Evolutionary conservation across 1,139 yeast genomes (phyloP).

Genomic region (Schizosaccharomyces versatilis): DNA sequence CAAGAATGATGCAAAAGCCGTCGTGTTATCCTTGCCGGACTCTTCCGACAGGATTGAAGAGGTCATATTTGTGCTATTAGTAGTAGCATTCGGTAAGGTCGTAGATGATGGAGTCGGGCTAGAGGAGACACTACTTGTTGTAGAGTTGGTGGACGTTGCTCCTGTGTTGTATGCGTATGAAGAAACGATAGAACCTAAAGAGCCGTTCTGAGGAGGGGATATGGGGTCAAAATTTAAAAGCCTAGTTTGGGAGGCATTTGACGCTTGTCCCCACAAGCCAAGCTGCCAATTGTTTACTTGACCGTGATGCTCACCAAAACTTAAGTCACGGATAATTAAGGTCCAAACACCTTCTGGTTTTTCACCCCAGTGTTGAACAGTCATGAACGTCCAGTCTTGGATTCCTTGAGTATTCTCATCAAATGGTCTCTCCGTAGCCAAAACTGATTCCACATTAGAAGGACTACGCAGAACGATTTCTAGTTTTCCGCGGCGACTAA

Average conservation of each 20-base stretch:
- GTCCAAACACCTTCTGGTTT: conserved; percentile 65
- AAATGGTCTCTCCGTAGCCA: conserved; percentile 46
- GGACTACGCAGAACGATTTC: conserved; percentile 54
- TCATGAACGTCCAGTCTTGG: conserved; percentile 73
- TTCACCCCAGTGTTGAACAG: conserved; percentile 96
- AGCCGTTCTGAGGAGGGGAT: neutral
- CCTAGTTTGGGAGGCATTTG: conserved; percentile 25
- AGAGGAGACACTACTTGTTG: too few species aligned
- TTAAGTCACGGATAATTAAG: conserved; percentile 34
- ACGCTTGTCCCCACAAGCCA: conserved; percentile 59
- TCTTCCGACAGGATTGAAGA: too few species aligned
- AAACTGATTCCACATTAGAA: conserved; percentile 42
- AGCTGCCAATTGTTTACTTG: conserved; percentile 49
- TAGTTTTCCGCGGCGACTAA: conserved; percentile 48
- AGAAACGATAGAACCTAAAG: neutral
- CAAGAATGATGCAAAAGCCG: too few species aligned
- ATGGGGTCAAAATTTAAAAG: neutral
- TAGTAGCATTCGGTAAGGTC: too few species aligned
- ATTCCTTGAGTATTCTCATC: conserved; percentile 46
- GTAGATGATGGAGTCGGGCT: too few species aligned
- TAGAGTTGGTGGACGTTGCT: too few species aligned
- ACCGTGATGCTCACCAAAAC: conserved; percentile 24
- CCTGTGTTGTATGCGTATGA: too few species aligned
- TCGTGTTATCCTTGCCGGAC: too few species aligned
- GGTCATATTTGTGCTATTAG: too few species aligned